These are phyloP conservation scores for Echinochloa phyllopogon DNA, from an alignment of 176 grass and related monocot species.

Conservation along the genomic window DNA sequence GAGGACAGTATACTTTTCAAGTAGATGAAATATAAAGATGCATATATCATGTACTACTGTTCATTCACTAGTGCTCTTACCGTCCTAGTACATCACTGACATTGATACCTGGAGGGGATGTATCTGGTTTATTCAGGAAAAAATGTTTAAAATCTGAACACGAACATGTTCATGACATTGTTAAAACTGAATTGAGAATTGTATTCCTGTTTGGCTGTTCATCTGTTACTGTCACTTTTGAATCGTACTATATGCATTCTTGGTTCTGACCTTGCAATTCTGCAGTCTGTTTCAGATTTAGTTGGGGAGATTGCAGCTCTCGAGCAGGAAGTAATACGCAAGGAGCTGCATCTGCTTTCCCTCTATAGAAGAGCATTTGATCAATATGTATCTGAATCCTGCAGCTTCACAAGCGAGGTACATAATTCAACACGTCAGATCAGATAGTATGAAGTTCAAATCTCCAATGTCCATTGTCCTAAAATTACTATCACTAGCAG, in stretches of 20 bases:
- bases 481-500: constrained; percentile 36
- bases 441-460: not conserved
- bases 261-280: constrained; percentile 45
- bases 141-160: not conserved
- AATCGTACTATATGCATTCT: constrained; percentile 12
- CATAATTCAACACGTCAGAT: constrained; percentile 4
- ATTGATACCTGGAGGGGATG: not conserved
- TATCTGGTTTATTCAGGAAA: constrained; percentile 7
- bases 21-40: not conserved
- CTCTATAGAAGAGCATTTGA: constrained; percentile 84
- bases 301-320: constrained; percentile 83
- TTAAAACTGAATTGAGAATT: not conserved
- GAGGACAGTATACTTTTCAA: not conserved
- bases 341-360: constrained; percentile 80
- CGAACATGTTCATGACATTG: not conserved
- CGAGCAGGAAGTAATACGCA: constrained; percentile 79
- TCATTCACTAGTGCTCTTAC: not conserved
- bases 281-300: constrained; percentile 75
- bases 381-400: constrained; percentile 63
- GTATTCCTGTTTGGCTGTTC: not conserved
- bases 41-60: not conserved
- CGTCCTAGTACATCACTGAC: not conserved
- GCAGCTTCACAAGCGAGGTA: constrained; percentile 51
- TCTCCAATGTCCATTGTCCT: not conserved
- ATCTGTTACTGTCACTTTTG: not conserved